Evolutionary conservation across 306 rosid genomes (phyloP), one percentile per base, ranked within the genome.

Genomic region (Ammopiptanthus mongolicus): DNA sequence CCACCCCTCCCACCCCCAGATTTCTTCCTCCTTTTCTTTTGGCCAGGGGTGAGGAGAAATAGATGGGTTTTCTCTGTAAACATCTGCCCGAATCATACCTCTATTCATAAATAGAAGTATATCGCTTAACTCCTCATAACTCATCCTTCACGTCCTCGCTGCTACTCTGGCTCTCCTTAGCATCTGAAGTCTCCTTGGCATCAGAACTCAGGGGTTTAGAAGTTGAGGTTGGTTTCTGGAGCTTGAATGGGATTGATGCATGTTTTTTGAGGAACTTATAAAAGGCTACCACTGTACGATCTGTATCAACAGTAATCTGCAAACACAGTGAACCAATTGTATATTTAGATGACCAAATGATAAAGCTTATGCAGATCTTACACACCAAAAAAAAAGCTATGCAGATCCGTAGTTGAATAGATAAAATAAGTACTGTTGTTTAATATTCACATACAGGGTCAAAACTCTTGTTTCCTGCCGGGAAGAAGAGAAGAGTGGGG

Each of bases 241-340:
- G 93, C 91, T 92, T 96, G 87, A 96, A 92, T n/a, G 98, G 98
- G 81, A 96, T 86, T 33, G 99, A 87, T 66, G 99, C 98, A 77
- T 96, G 79, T 75, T 96, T 91, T 85, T 91, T 96, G 56, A 96
- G 78, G 85, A 96, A 96, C 77, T 96, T 96, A 71, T 96, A 96
- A 14, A 96, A 86, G n/a, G 98, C 99, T 68, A 90, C 96, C 74
- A 92, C 99, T 0, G 99, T 89, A 5, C 99, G 97, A 67, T 96
- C 99, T 31, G 84, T 42, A 42, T 96, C 99, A 33, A 96, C 97
- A 4, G 90, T 85, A 76, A 90, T 86, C 99, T 96, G 91, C 67
- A 51, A 4, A 57, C 33, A 65, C 75, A 78, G 71, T 29, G 29
- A 84, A 69, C 58, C 84, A 72, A 39, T 73, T 33, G 57, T 50